phyloP scores from a whole-genome alignment of 2,329 filamentous ascomycete species.

The Endoconidiophora laricicola region DNA sequence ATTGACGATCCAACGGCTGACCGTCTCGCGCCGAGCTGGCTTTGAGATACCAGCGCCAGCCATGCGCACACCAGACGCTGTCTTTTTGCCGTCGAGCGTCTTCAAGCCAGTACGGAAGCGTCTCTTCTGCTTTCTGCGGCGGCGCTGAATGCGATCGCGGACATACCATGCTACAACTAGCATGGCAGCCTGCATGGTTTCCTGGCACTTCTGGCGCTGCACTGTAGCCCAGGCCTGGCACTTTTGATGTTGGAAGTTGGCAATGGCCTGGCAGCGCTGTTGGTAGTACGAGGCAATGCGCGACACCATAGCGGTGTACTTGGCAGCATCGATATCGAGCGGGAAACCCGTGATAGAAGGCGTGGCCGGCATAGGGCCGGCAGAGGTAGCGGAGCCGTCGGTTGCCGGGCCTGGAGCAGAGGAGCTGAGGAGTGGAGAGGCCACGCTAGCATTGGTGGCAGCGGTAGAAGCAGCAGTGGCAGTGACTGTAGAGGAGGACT shows the following conservation, averaged over 20 bases:
- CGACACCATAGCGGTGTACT: conserved; percentile 29
- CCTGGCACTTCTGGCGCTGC: conserved; percentile 30
- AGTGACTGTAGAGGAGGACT: not conserved
- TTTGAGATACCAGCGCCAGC: conserved; percentile 18
- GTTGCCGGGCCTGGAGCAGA: not conserved
- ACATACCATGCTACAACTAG: conserved; percentile 34
- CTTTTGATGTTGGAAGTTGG: conserved; percentile 30
- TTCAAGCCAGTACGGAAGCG: conserved; percentile 25
- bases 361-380: conserved; percentile 6
- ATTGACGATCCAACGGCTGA: conserved; percentile 28
- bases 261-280: conserved; percentile 30
- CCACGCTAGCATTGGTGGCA: not conserved
- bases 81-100: conserved; percentile 15
- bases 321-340: conserved; percentile 22
- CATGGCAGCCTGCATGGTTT: conserved; percentile 33
- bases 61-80: not conserved
- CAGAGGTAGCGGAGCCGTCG: conserved; percentile 1
- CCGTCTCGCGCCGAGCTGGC: conserved; percentile 21
- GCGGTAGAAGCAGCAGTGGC: conserved; percentile 1
- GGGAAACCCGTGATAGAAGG: conserved; percentile 7
- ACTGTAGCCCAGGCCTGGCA: conserved; percentile 31
- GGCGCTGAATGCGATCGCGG: conserved; percentile 28
- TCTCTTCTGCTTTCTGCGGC: conserved; percentile 25
- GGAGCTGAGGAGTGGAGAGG: conserved; percentile 1
- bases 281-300: conserved; percentile 33